Base-by-base conservation (phyloP, 192 early-diverging fungal genomes). In the Phlyctochytrium arcticum region DNA sequence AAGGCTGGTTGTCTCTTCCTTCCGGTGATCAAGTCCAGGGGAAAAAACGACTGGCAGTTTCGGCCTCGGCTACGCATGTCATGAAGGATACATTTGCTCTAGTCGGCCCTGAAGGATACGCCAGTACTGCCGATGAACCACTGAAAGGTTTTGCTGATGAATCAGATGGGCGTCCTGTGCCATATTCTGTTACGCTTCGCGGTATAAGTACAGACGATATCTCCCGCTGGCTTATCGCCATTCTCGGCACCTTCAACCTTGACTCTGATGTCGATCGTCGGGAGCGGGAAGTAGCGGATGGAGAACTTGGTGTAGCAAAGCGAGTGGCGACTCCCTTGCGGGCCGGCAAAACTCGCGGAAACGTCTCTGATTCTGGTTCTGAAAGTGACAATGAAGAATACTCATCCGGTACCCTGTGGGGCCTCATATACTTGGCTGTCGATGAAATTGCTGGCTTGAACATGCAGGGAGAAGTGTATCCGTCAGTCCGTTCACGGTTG, bases 231-330 rank as follows among this genome's bases (percentile, higher is more conserved):
- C 34, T 72, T 8, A 54, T 65, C 36, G 74, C 62, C 29, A 54
- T 68, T n/a, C 30, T 36, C 21, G 54, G 32, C 30, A 62, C 74
- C 4, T 75, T 75, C 42, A 60, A 59, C 23, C 63, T 75, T 39
- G 64, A 66, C 37, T 35, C 39, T 9, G 57, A 70, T 62, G 12
- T 59, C n/a, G 51, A 5, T 15, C 50, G 12, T 23, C 67, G 51
- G 10, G 64, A 66, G 31, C n/a, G 46, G 30, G 30, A 57, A 27
- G 10, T 66, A 26, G 10, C 53, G 4, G 53, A 55, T 19, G 50
- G 50, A 3, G 50, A 53, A 30, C n/a, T 57, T 8, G 54, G 54
- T 17, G 30, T 21, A 7, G 29, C 31, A 35, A 59, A 47, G 47
- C 48, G 37, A 24, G 31, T 32, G 4, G 21, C 19, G 6, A n/a